Percentiles rank a stretch among this genome's conserved stretches.
These are phyloP conservation scores for Beauveria sp. DNA, from an alignment of 2,329 filamentous ascomycete species.

Conservation along the genomic window DNA sequence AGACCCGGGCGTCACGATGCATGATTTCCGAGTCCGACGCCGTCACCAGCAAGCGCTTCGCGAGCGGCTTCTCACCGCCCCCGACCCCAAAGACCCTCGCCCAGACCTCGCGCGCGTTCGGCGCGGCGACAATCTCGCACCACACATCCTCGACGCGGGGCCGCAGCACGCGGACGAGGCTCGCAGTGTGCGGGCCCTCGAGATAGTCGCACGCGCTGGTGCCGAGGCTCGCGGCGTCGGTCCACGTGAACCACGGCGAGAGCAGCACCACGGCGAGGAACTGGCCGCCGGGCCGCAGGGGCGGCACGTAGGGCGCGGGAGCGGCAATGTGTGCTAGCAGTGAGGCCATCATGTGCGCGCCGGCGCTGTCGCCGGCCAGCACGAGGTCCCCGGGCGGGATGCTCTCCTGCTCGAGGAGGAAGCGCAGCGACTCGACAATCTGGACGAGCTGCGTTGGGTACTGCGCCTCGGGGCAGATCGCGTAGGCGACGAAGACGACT, in stretches of 20 bases:
- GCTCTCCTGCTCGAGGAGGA: constrained; percentile 12
- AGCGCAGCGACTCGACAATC: constrained; percentile 14
- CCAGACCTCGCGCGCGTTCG: constrained; percentile 4
- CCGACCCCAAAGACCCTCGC: not conserved
- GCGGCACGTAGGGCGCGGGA: constrained; percentile 14
- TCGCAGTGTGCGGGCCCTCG: not conserved
- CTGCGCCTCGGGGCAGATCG: constrained; percentile 16
- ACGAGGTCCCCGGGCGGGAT: constrained; percentile 14
- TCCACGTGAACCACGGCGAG: constrained; percentile 16
- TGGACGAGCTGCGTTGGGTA: constrained; percentile 19
- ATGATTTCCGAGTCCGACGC: constrained; percentile 7
- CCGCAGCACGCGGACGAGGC: not conserved
- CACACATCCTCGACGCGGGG: constrained; percentile 7
- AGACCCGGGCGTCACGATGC: not conserved
- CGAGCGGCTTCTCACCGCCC: not conserved
- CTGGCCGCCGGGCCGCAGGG: not conserved
- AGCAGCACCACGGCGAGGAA: constrained; percentile 15
- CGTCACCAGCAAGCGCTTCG: constrained; percentile 7
- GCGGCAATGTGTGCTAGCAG: constrained; percentile 16
- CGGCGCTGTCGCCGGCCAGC: constrained; percentile 18
- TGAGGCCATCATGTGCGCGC: constrained; percentile 16
- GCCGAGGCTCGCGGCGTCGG: constrained; percentile 13
- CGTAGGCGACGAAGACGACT: constrained; percentile 18
- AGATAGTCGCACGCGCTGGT: constrained; percentile 15
- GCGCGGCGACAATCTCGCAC: constrained; percentile 6